Evolutionary conservation across 768 basidiomycete genomes (phyloP).

Genomic region (Rhodotorula taiwanensis): DNA sequence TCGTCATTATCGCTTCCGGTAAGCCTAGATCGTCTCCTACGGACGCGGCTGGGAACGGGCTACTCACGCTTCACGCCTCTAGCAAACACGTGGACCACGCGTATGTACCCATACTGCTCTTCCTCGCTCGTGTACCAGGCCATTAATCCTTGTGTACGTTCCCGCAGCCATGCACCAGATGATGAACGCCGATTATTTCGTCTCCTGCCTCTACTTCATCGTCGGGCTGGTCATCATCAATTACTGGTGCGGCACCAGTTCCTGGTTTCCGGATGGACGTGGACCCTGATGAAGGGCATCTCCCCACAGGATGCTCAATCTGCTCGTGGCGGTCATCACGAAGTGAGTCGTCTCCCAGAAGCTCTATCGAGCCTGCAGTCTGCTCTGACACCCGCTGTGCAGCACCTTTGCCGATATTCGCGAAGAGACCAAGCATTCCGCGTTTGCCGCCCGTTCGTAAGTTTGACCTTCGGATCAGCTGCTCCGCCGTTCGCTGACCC

Average conservation of each 20-base stretch:
- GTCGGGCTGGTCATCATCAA: slow-evolving; percentile 76
- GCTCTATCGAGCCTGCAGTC: slow-evolving; percentile 85
- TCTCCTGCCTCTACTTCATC: slow-evolving; percentile 83
- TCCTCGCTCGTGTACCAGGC: too few relatives aligned
- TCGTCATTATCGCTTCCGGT: slow-evolving; percentile 73
- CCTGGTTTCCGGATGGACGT: too few relatives aligned
- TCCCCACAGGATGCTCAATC: slow-evolving; percentile 31
- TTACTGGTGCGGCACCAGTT: slow-evolving; percentile 48
- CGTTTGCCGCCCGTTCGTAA: slow-evolving; percentile 66
- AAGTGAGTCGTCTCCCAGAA: slow-evolving; percentile 48
- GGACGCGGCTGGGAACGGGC: too few relatives aligned
- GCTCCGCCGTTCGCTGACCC: too few relatives aligned
- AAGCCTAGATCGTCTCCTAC: slow-evolving; percentile 45
- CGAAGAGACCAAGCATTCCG: slow-evolving; percentile 76
- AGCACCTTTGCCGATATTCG: slow-evolving; percentile 76
- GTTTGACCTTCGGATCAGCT: too few relatives aligned
- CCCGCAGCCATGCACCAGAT: slow-evolving; percentile 71
- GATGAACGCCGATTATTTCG: slow-evolving; percentile 82
- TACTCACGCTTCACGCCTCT: not conserved
- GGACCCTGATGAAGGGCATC: too few relatives aligned
- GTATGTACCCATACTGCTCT: too few relatives aligned
- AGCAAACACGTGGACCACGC: slow-evolving; percentile 46
- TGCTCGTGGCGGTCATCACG: slow-evolving; percentile 11
- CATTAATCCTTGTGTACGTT: too few relatives aligned
- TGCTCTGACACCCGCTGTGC: slow-evolving; percentile 59